Conservation (phyloP, 163 green algal species). For the Scenedesmus sp. region DNA sequence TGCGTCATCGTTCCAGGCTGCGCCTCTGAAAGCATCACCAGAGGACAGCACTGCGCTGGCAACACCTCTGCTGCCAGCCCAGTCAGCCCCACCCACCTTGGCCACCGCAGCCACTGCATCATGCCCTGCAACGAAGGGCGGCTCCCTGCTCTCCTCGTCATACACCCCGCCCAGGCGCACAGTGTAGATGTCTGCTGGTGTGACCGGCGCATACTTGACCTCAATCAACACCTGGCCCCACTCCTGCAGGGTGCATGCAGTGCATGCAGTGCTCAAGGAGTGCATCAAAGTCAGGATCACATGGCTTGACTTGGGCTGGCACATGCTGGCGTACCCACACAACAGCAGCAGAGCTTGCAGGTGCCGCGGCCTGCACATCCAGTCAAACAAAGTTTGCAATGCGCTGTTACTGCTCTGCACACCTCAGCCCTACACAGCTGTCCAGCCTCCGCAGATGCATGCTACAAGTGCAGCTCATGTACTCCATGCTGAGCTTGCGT, state of each 20-base stretch:
- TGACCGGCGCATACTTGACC: conserved; percentile 47
- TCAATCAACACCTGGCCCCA: conserved; percentile 71
- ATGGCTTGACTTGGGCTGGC: background rate
- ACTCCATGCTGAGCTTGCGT: no score
- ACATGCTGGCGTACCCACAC: background rate
- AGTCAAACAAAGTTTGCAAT: no score
- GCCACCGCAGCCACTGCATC: conserved; percentile 85
- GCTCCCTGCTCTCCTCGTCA: conserved; percentile 58
- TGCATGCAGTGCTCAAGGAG: background rate
- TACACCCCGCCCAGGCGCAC: conserved; percentile 77
- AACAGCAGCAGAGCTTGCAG: no score
- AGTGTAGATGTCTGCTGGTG: conserved; percentile 84
- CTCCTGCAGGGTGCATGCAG: conserved; percentile 46
- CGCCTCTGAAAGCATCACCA: no score
- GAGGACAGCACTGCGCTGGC: no score
- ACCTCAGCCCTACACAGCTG: no score
- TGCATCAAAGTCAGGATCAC: no score
- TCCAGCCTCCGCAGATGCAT: no score
- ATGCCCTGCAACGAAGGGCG: conserved; percentile 86
- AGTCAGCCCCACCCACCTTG: conserved; percentile 65
- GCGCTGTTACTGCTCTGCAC: no score
- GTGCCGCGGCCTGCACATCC: no score
- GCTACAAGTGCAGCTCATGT: no score
- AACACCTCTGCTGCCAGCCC: background rate
- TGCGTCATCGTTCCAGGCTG: no score